Evolutionary conservation across 495 filamentous ascomycete species (phyloP).

Genomic region (Cudoniella acicularis): DNA sequence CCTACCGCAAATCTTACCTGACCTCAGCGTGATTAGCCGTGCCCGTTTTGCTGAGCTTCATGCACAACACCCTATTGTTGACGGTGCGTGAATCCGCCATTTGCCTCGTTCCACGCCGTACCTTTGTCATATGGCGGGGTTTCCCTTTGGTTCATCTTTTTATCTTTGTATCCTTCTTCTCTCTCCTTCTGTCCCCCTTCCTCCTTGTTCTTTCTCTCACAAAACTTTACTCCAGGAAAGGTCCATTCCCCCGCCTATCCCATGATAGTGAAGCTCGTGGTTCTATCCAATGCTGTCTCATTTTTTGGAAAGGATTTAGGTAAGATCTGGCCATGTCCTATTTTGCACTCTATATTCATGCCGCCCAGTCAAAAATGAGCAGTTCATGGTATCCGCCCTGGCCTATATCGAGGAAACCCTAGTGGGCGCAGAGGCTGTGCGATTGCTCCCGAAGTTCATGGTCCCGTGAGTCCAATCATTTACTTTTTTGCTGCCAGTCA

Average conservation of each 20-base stretch:
- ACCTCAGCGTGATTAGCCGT: neutral
- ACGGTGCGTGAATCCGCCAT: slow-evolving; percentile 18
- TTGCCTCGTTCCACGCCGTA: no score
- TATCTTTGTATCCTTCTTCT: no score
- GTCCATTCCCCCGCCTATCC: neutral
- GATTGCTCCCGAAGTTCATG: slow-evolving; percentile 9
- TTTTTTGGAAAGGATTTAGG: slow-evolving; percentile 20
- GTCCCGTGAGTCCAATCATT: neutral
- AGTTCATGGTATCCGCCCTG: slow-evolving; percentile 18
- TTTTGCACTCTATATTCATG: neutral
- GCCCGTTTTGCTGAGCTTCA: slow-evolving; percentile 1
- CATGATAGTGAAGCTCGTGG: slow-evolving; percentile 7
- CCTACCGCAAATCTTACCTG: slow-evolving; percentile 19
- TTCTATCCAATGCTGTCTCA: slow-evolving; percentile 11
- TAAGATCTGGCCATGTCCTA: neutral
- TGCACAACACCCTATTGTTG: neutral
- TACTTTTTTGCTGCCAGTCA: neutral
- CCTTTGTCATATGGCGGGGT: no score
- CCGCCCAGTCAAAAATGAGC: slow-evolving; percentile 14
- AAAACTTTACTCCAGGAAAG: neutral
- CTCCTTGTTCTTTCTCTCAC: no score
- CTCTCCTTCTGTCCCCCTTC: no score
- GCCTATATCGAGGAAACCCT: slow-evolving; percentile 20
- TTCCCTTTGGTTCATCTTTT: no score
- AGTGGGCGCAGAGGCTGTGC: slow-evolving; percentile 18